phyloP scores from a whole-genome alignment of 208 protist species.

The Crithidia brevicula region DNA sequence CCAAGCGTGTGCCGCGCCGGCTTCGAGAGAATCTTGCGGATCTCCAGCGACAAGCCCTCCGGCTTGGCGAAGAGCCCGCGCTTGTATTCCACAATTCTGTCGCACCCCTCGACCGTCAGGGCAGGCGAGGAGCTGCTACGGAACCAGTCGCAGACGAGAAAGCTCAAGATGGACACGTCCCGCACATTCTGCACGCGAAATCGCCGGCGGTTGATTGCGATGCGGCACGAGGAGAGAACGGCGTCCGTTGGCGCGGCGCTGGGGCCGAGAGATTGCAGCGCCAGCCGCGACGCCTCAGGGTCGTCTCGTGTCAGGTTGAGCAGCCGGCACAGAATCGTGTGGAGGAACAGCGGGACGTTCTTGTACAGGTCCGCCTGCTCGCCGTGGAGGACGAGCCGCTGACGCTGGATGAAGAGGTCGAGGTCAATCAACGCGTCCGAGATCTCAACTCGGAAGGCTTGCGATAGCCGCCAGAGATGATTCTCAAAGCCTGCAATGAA shows the following conservation, averaged over 20 bases:
- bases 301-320: conserved; percentile 60
- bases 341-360: conserved; percentile 77
- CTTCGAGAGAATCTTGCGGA: conserved; percentile 60
- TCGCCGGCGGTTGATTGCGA: conserved; percentile 78
- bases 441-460: conserved; percentile 80
- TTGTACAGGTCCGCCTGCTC: conserved; percentile 78
- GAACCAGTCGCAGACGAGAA: conserved; percentile 86
- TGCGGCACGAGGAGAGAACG: conserved; percentile 59
- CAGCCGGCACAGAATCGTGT: conserved; percentile 76
- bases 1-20: conserved; percentile 79
- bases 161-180: conserved; percentile 70
- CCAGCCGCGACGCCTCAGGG: conserved; percentile 35
- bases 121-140: conserved; percentile 64
- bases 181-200: conserved; percentile 63
- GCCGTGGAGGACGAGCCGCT: conserved; percentile 83
- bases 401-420: conserved; percentile 77
- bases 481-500: conserved; percentile 90
- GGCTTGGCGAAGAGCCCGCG: conserved; percentile 38
- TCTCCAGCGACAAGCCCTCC: conserved; percentile 40
- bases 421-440: conserved; percentile 80
- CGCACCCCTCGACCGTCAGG: conserved; percentile 61
- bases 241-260: conserved; percentile 54
- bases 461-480: conserved; percentile 82
- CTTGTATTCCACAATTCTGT: conserved; percentile 67
- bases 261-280: conserved; percentile 66